A percentile compares a stretch with the other conserved stretches of the same genome.
These are phyloP conservation scores for Nymphaea thermarum DNA, from an alignment of 164 flowering plant species.

Conservation along the genomic window DNA sequence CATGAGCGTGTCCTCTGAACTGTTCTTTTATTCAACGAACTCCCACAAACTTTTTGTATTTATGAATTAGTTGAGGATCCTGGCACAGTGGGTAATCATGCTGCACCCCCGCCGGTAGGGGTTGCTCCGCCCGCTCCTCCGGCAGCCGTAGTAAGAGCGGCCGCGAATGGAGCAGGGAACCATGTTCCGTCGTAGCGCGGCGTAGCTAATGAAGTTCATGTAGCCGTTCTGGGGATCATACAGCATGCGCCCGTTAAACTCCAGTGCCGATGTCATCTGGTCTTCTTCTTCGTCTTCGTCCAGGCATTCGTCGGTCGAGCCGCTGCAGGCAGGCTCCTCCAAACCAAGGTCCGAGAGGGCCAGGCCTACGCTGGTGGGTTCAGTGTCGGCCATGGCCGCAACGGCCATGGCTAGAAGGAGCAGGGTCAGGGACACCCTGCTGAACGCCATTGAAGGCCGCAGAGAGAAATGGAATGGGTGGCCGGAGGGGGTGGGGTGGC, in stretches of 20 bases:
- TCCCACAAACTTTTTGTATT: too few relatives aligned
- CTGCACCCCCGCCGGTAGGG: constrained; percentile 43
- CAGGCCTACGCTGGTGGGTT: not conserved
- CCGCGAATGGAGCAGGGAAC: constrained; percentile 40
- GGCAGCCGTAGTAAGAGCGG: constrained; percentile 34
- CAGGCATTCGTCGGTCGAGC: not conserved
- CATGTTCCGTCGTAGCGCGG: constrained; percentile 15
- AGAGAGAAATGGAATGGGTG: not conserved
- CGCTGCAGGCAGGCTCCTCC: not conserved
- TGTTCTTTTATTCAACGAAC: too few relatives aligned
- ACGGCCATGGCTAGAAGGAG: not conserved
- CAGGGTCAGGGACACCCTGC: not conserved
- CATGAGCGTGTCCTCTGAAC: too few relatives aligned
- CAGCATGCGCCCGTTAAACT: constrained; percentile 14
- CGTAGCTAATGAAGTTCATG: constrained; percentile 9
- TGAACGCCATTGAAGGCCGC: not conserved
- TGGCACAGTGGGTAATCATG: constrained; percentile 23
- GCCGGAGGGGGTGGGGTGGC: not conserved
- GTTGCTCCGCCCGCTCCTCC: constrained; percentile 13
- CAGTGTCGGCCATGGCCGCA: not conserved
- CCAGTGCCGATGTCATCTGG: constrained; percentile 29
- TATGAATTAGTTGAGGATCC: constrained; percentile 6
- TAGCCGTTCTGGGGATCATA: not conserved
- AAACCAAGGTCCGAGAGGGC: not conserved
- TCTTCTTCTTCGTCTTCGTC: constrained; percentile 14